phyloP scores from a whole-genome alignment of 352 stramenopile genomes.

The Globisporangium middletonii region DNA sequence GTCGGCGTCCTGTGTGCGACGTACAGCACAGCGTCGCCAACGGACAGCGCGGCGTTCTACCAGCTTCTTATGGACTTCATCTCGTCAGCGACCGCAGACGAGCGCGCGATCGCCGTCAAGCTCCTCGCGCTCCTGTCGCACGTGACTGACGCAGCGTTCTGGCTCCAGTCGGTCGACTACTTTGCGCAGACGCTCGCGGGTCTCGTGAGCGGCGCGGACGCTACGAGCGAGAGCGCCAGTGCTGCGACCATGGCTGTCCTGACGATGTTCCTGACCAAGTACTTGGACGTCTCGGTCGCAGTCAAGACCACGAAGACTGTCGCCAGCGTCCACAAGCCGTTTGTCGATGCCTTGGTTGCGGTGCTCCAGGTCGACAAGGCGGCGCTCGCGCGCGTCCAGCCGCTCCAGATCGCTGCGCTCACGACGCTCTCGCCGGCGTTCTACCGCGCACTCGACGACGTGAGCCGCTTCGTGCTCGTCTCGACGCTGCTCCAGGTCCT shows the following conservation, averaged over 20 bases:
- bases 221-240: background rate
- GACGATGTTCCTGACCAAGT: constrained; percentile 47
- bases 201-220: constrained; percentile 5
- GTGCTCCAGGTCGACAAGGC: constrained; percentile 41
- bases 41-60: constrained; percentile 30
- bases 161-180: constrained; percentile 60
- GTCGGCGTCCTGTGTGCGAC: constrained; percentile 44
- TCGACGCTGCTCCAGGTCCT: constrained; percentile 46
- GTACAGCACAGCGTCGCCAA: constrained; percentile 21
- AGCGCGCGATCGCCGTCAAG: constrained; percentile 45
- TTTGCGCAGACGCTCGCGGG: constrained; percentile 43
- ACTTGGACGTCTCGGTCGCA: constrained; percentile 31
- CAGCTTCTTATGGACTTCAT: constrained; percentile 45
- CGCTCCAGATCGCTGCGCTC: constrained; percentile 41
- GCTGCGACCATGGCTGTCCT: constrained; percentile 25
- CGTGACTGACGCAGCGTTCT: constrained; percentile 45
- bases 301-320: constrained; percentile 21
- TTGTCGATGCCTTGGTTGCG: constrained; percentile 42
- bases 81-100: constrained; percentile 32
- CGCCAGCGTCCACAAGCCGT: constrained; percentile 35
- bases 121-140: constrained; percentile 55
- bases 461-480: constrained; percentile 42
- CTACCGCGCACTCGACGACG: constrained; percentile 45
- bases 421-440: constrained; percentile 28
- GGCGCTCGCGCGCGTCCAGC: constrained; percentile 19